These are phyloP conservation scores for Hypoxylon sp. DNA, from an alignment of 2,329 filamentous ascomycete genomes.

Conservation along the genomic window DNA sequence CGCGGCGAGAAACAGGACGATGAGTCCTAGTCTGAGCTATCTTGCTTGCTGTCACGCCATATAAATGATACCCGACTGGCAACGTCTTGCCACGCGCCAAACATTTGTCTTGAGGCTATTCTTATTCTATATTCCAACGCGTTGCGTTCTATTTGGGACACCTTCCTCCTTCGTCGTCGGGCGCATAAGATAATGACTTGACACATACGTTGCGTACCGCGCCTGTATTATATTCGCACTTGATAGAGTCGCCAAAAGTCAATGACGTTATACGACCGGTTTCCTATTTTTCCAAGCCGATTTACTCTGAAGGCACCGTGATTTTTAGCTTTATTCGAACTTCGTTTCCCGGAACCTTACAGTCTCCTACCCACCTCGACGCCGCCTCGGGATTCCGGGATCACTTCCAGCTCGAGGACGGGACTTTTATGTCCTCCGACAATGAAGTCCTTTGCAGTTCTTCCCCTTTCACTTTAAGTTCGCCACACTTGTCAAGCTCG, in stretches of 20 bases:
- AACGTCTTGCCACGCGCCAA: neutral
- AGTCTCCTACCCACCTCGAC: neutral
- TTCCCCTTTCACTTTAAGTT: neutral
- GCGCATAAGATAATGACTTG: constrained; percentile 22
- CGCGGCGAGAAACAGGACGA: constrained; percentile 55
- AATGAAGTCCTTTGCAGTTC: constrained; percentile 4
- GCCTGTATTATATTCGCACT: constrained; percentile 38
- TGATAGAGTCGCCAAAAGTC: constrained; percentile 33
- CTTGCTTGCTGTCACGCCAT: constrained; percentile 7
- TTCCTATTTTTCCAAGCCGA: constrained; percentile 1
- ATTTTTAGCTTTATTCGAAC: constrained; percentile 12
- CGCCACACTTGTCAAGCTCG: neutral
- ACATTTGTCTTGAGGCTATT: constrained; percentile 8
- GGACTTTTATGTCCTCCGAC: constrained; percentile 11
- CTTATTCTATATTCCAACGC: neutral
- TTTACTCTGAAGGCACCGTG: neutral
- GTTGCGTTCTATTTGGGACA: neutral
- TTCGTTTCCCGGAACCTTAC: neutral
- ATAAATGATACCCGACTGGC: constrained; percentile 23
- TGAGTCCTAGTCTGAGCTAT: constrained; percentile 34
- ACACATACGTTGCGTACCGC: constrained; percentile 21
- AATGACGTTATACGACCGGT: constrained; percentile 28
- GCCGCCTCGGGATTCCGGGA: constrained; percentile 1
- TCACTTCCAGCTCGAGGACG: neutral
- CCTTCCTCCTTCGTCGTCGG: constrained; percentile 6